Evolutionary conservation across 2,329 filamentous ascomycete genomes (phyloP).

Genomic region (Xylaria digitata): DNA sequence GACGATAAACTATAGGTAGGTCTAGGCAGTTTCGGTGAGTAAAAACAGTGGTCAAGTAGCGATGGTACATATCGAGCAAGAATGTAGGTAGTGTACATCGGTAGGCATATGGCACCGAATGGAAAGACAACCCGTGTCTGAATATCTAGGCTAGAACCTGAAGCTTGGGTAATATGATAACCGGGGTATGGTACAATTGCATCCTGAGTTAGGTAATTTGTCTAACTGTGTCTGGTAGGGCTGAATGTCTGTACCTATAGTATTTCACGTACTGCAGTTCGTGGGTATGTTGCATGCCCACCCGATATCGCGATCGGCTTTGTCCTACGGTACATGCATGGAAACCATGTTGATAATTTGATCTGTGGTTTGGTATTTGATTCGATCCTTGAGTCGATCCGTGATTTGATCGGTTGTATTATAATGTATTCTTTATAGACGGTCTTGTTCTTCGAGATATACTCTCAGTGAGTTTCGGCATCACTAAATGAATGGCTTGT

Average conservation of each 20-base stretch:
- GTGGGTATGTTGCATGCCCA: conserved; percentile 19
- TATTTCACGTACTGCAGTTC: conserved; percentile 5
- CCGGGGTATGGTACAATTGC: background rate
- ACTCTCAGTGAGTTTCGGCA: too few species aligned
- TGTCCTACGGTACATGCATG: conserved; percentile 32
- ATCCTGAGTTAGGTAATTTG: background rate
- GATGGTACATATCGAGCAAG: too few species aligned
- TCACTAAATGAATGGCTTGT: too few species aligned
- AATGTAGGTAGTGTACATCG: too few species aligned
- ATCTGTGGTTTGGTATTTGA: background rate
- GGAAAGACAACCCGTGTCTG: too few species aligned
- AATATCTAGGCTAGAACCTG: background rate
- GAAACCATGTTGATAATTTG: conserved; percentile 9
- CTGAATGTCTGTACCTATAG: conserved; percentile 22
- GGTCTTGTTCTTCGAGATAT: too few species aligned
- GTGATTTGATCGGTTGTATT: too few species aligned
- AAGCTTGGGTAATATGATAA: background rate
- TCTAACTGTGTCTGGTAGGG: conserved; percentile 34
- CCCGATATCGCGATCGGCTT: conserved; percentile 23
- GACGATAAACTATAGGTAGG: background rate
- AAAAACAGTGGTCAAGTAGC: background rate
- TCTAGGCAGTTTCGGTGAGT: background rate
- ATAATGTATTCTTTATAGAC: too few species aligned
- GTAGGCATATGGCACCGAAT: too few species aligned
- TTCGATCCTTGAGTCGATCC: too few species aligned